A percentile compares a stretch with the other conserved stretches of the same genome.
Evolutionary conservation across 73 alveolate genomes (phyloP).

Genomic region (Paramecium sexaurelia): DNA sequence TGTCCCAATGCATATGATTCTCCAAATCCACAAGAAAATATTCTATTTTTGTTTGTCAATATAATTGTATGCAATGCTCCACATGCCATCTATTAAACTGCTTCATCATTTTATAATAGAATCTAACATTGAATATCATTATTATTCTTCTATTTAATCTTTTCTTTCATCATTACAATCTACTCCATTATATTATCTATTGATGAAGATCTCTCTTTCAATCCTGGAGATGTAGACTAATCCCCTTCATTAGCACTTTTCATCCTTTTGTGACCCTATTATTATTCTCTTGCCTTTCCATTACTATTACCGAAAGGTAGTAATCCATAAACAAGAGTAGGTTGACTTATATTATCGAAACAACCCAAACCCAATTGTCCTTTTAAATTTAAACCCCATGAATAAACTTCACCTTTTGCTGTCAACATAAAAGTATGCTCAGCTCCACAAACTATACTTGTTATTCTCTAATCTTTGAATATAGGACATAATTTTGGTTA

Average conservation of each 20-base stretch:
- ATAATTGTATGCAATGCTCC: constrained; percentile 64
- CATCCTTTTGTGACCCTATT: constrained; percentile 45
- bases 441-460: constrained; percentile 58
- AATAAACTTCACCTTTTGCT: constrained; percentile 67
- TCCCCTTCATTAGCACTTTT: constrained; percentile 65
- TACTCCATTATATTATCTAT: constrained; percentile 66
- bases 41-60: constrained; percentile 62
- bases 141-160: constrained; percentile 23
- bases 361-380: constrained; percentile 66
- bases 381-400: constrained; percentile 70
- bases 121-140: constrained; percentile 31
- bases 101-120: constrained; percentile 63
- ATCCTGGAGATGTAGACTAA: constrained; percentile 55
- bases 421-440: constrained; percentile 64
- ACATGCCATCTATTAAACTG: constrained; percentile 56
- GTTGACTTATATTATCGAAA: constrained; percentile 52
- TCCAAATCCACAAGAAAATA: constrained; percentile 68
- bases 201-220: constrained; percentile 64
- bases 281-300: constrained; percentile 57
- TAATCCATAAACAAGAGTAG: constrained; percentile 52
- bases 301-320: constrained; percentile 65
- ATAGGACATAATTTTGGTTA: background rate
- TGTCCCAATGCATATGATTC: constrained; percentile 69
- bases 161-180: constrained; percentile 45
- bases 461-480: constrained; percentile 62